phyloP scores from a whole-genome alignment of 129 eudicot species.

The Tagetes erecta region DNA sequence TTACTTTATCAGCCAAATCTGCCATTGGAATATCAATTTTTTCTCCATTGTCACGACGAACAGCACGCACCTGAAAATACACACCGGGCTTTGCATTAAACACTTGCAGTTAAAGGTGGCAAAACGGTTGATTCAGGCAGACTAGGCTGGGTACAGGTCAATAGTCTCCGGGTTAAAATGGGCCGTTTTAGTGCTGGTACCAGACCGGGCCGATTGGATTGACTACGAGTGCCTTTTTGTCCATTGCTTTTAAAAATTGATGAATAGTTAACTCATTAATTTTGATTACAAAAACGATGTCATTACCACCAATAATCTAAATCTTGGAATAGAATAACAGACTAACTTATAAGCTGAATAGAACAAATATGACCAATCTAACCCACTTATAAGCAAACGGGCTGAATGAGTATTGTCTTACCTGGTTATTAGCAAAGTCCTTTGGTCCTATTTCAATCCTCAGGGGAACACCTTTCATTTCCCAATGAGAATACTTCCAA shows the following conservation, averaged over 20 bases:
- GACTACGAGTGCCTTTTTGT: not conserved
- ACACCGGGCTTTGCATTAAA: not conserved
- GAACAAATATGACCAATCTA: not conserved
- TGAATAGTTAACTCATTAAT: not conserved
- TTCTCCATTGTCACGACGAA: conserved; percentile 68
- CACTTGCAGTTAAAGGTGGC: not conserved
- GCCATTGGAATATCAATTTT: conserved; percentile 67
- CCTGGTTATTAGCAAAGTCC: conserved; percentile 86
- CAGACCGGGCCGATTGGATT: not conserved
- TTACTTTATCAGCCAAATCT: conserved; percentile 52
- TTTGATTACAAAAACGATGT: not conserved
- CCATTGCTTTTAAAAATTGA: not conserved
- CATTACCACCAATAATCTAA: not conserved
- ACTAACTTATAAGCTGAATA: not conserved
- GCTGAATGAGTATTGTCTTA: conserved; percentile 8
- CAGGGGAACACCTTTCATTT: conserved; percentile 93
- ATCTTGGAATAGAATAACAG: not conserved
- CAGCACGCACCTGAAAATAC: conserved; percentile 62
- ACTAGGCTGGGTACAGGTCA: not conserved
- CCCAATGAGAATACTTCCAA: conserved; percentile 98
- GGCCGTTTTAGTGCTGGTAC: not conserved
- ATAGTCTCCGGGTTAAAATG: not conserved
- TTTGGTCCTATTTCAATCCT: conserved; percentile 93
- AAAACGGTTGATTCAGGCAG: not conserved
- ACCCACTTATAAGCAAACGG: not conserved